Conservation (phyloP, 2,329 filamentous ascomycete genomes). For the Teratosphaeria epicoccoides region DNA sequence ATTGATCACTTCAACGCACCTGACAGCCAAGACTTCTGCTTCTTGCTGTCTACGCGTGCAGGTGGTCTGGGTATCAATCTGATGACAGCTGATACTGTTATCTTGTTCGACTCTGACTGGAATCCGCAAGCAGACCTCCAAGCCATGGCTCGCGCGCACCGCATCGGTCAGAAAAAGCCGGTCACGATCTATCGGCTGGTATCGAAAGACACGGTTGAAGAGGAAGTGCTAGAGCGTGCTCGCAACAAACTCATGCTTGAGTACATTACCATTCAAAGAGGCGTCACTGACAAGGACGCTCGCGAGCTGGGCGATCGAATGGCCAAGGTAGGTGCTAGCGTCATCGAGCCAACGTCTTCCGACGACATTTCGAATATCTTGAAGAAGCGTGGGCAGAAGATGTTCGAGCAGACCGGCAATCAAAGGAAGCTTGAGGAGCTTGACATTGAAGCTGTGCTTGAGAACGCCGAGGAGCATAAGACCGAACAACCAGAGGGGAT, state of each 20-base stretch:
- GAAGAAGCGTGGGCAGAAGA: slow-evolving; percentile 95
- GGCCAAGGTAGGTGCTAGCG: slow-evolving; percentile 45
- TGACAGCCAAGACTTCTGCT: slow-evolving; percentile 90
- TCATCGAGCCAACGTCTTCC: slow-evolving; percentile 73
- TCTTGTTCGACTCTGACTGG: slow-evolving; percentile 98
- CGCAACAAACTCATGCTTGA: slow-evolving; percentile 96
- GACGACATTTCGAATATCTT: slow-evolving; percentile 94
- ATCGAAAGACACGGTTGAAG: slow-evolving; percentile 95
- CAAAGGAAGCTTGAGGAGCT: slow-evolving; percentile 94
- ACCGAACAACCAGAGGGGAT: slow-evolving; percentile 92
- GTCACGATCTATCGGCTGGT: slow-evolving; percentile 95
- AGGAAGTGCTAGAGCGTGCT: slow-evolving; percentile 91
- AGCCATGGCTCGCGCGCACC: slow-evolving; percentile 95
- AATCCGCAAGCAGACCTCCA: slow-evolving; percentile 97
- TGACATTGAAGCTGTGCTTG: slow-evolving; percentile 92
- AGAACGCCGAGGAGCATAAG: slow-evolving; percentile 93
- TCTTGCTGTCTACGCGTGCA: slow-evolving; percentile 85
- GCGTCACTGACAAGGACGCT: slow-evolving; percentile 86
- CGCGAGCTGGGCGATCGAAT: slow-evolving; percentile 77
- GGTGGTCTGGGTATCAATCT: slow-evolving; percentile 97
- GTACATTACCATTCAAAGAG: slow-evolving; percentile 92
- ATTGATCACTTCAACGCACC: slow-evolving; percentile 99
- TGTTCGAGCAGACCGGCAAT: slow-evolving; percentile 96
- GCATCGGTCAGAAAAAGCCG: slow-evolving; percentile 91
- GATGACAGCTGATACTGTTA: slow-evolving; percentile 96